Evolutionary conservation across 2,329 filamentous ascomycete genomes (phyloP), one percentile per base, ranked within the genome.

Genomic region (Cylindrodendrum hubeiense): DNA sequence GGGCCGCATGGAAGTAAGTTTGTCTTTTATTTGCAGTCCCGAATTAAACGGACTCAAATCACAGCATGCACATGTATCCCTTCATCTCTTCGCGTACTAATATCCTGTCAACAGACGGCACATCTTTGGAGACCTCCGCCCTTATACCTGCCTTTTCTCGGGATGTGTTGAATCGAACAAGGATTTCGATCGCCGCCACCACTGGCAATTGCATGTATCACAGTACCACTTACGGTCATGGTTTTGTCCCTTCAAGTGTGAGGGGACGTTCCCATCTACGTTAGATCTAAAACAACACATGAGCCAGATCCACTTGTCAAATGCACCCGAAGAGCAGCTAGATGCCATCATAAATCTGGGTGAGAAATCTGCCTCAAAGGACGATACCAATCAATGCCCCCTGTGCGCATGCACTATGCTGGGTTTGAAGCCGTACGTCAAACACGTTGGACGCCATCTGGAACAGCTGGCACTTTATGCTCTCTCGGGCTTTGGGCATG

Each of bases 71-170:
- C 4, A 24, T 26, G 5, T n/a, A 19, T 9, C 21, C 15, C 22
- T 2, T 47, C 22, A 24, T 47, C 2, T 13, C 24, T 17, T 51
- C n/a, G 13, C n/a, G 4, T 1, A 54, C 34, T 49, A 30, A 37
- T 1, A n/a, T n/a, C 3, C 4, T 13, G 1, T 17, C 4, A 22
- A n/a, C 1, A 78, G 77, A 5, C 73, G 72, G 5, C 82, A 83
- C 53, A 68, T 84, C 0, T 79, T 79, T 44, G 58, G 61, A 3
- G 81, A 83, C 34, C 63, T 84, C 1, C 72, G 76, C 10, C 81
- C 81, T 0, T 83, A 83, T 30, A 64, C 75, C 0, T 83, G 81
- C 39, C 43, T 80, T 0, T 71, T 72, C 0, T 33, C 67, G 3
- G 54, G 66, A 0, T 83, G 81, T 43, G 4, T 51, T 0, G 67